Evolutionary conservation across 139 green algal genomes (phyloP).

Genomic region (Edaphochlamys debaryana): DNA sequence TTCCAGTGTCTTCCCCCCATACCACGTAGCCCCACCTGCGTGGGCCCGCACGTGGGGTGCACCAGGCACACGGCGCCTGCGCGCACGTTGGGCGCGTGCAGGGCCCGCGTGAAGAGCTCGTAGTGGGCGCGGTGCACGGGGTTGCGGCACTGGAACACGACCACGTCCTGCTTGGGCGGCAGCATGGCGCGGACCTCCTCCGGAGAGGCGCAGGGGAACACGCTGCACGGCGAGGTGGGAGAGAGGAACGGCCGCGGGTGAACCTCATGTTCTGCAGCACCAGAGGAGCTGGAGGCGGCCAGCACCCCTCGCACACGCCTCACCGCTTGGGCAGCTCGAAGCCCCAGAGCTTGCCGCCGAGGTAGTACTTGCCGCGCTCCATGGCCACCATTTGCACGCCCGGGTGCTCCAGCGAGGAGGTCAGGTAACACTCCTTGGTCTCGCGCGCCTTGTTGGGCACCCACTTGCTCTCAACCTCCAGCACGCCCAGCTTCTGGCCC

Average conservation of each 20-base stretch:
- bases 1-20: no score
- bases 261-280: no score
- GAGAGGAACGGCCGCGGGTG: no score
- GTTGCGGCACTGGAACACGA: slow-evolving; percentile 97
- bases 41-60: slow-evolving; percentile 92
- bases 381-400: slow-evolving; percentile 92
- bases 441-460: slow-evolving; percentile 73
- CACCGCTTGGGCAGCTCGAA: slow-evolving; percentile 71
- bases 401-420: slow-evolving; percentile 91
- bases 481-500: slow-evolving; percentile 83
- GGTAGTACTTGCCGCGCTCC: slow-evolving; percentile 89
- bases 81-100: slow-evolving; percentile 85
- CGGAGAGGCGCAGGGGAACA: slow-evolving; percentile 87
- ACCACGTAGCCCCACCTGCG: slow-evolving; percentile 74
- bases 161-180: slow-evolving; percentile 79
- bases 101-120: slow-evolving; percentile 91
- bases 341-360: slow-evolving; percentile 68
- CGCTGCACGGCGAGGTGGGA: slow-evolving; percentile 42
- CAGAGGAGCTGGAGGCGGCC: no score
- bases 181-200: slow-evolving; percentile 80
- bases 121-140: slow-evolving; percentile 95
- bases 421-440: slow-evolving; percentile 84
- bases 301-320: not conserved
- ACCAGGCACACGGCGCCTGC: slow-evolving; percentile 84
- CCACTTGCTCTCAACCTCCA: slow-evolving; percentile 89